Evolutionary conservation across 192 early-diverging fungal genomes (phyloP), one percentile per base, ranked within the genome.

Genomic region (Linnemannia schmuckeri): DNA sequence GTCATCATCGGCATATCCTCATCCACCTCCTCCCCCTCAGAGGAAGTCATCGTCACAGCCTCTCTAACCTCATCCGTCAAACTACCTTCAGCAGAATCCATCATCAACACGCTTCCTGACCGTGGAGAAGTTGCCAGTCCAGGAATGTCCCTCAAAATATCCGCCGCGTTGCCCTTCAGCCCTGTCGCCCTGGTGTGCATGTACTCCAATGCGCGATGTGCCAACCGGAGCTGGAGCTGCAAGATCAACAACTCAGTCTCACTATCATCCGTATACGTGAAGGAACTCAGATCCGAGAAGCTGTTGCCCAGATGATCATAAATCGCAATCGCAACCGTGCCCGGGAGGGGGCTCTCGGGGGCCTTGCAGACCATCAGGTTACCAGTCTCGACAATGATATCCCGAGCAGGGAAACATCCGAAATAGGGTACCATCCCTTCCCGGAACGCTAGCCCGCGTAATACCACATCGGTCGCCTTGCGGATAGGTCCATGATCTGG

Each of bases 391-490:
- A 87, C 37, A 55, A 72, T n/a, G 20, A 87, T 71, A n/a, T 81
- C 79, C n/a, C 75, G 76, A 4, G 85, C 85, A 4, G 76, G 85
- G 33, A 78, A 81, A 24, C 57, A 80, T 20, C 85, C 85, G 71
- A 87, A 87, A n/a, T 80, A 87, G 4, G 85, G 85, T 0, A 81
- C 47, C 79, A 87, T 87, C 0, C 85, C 85, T 70, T 87, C 85
- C 20, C 70, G 70, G 66, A 87, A 87, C 30, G 70, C 81, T 0
- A 71, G 12, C 3, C 85, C 85, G 15, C 85, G 70, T n/a, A 87
- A 10, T 2, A 87, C 70, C 18, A 87, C 85, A 87, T 87, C 85
- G 17, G 76, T 87, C 42, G 61, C 61, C 63, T 81, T 87, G 15
- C 85, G 70, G 49, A 87, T 75, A 15, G 85, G 85, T 42, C 85